phyloP scores from a whole-genome alignment of 805 yeast species.

The Barnettozyma salicaria region DNA sequence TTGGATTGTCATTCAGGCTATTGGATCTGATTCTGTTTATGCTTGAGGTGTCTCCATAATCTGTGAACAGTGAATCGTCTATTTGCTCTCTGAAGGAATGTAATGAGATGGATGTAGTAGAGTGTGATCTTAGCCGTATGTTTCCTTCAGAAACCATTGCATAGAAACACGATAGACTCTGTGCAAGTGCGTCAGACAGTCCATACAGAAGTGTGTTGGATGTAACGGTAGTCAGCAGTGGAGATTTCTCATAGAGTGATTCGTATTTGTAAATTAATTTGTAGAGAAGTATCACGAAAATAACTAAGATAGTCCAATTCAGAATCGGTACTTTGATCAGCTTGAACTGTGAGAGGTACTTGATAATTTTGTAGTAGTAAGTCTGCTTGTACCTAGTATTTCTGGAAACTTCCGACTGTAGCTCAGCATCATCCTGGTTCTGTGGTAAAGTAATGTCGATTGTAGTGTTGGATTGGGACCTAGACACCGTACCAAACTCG shows the following conservation, averaged over 20 bases:
- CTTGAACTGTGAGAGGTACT: conserved; percentile 26
- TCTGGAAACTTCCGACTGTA: conserved; percentile 1
- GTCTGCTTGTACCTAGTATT: conserved; percentile 17
- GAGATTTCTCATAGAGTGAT: conserved; percentile 52
- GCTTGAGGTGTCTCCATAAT: conserved; percentile 27
- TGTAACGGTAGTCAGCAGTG: conserved; percentile 70
- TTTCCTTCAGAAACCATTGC: conserved; percentile 11
- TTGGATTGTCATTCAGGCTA: conserved; percentile 18
- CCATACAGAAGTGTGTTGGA: conserved; percentile 81
- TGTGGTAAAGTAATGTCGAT: conserved; percentile 4
- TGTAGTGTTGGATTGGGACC: conserved; percentile 1
- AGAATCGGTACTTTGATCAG: conserved; percentile 47
- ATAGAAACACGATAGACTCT: conserved; percentile 32
- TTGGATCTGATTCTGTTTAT: conserved; percentile 26
- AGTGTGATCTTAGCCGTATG: conserved; percentile 2
- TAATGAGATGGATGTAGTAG: conserved; percentile 15
- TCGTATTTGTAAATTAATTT: conserved; percentile 55
- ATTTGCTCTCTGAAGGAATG: conserved; percentile 12
- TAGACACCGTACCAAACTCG: too few relatives aligned
- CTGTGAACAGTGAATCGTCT: conserved; percentile 25
- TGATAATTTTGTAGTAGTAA: conserved; percentile 14
- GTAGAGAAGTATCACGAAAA: conserved; percentile 44
- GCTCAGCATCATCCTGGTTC: conserved; percentile 3
- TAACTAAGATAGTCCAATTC: conserved; percentile 46
- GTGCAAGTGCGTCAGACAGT: conserved; percentile 89